phyloP scores from a whole-genome alignment of 306 rosid species.

The Pyrus communis region DNA sequence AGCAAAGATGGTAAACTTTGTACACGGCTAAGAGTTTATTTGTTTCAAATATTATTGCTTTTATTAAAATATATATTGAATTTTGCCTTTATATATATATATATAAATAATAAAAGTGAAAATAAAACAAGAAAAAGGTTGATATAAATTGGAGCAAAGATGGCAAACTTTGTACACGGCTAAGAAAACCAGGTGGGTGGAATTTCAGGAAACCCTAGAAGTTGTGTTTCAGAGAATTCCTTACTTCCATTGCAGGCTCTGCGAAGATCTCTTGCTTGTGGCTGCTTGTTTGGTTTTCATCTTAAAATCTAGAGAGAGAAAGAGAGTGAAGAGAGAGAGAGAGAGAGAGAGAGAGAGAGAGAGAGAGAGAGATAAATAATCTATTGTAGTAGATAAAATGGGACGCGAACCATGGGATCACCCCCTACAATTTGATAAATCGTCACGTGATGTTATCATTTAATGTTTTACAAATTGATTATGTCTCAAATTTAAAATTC shows the following conservation, averaged over 20 bases:
- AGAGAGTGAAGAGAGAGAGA: not conserved
- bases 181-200: not conserved
- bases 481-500: no score
- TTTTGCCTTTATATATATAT: no score
- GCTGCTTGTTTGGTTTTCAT: constrained; percentile 2
- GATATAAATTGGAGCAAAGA: no score
- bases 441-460: no score
- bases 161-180: not conserved
- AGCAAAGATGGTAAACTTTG: no score
- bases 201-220: constrained; percentile 22
- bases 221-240: constrained; percentile 26
- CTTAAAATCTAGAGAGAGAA: constrained; percentile 32
- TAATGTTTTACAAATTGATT: no score
- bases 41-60: no score
- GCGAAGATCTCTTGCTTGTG: constrained; percentile 55
- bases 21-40: no score
- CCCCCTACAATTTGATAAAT: not conserved
- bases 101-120: not conserved
- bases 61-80: no score
- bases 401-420: constrained; percentile 21
- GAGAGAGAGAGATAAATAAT: not conserved
- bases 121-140: not conserved
- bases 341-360: not conserved
- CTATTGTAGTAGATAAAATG: not conserved
- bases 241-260: constrained; percentile 40